Conservation (phyloP, 2,329 filamentous ascomycete species). For the Emericellopsis atlantica region DNA sequence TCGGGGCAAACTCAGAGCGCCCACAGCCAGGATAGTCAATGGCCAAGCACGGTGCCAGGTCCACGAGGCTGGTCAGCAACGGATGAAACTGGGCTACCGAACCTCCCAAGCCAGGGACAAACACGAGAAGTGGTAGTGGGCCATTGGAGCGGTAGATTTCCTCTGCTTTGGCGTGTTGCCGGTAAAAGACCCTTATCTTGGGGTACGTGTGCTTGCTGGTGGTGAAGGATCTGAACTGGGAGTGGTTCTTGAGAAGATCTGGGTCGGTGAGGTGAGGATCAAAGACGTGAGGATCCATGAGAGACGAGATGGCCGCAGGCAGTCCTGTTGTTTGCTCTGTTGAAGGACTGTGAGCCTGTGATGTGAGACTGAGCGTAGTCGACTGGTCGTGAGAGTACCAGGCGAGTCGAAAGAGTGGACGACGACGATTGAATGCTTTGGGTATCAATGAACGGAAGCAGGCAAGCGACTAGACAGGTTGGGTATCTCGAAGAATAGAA, state of each 20-base stretch:
- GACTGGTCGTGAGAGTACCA: too few species aligned
- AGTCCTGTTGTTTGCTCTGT: too few species aligned
- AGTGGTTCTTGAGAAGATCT: constrained; percentile 66
- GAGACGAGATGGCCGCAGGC: background rate
- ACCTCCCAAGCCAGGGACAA: constrained; percentile 87
- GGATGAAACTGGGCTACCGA: constrained; percentile 80
- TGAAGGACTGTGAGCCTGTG: too few species aligned
- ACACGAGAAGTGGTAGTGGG: constrained; percentile 74
- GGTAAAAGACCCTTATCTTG: constrained; percentile 70
- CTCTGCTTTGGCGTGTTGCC: constrained; percentile 67
- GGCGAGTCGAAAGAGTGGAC: too few species aligned
- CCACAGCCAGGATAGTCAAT: constrained; percentile 90
- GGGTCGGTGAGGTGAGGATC: constrained; percentile 53
- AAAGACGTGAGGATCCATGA: constrained; percentile 6
- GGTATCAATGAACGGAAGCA: too few species aligned
- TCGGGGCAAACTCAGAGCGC: constrained; percentile 60
- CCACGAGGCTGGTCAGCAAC: constrained; percentile 67
- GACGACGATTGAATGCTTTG: too few species aligned
- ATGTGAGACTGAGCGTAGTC: too few species aligned
- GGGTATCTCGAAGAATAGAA: too few species aligned
- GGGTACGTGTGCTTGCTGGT: constrained; percentile 61
- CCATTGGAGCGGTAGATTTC: constrained; percentile 63
- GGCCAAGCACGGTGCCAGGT: constrained; percentile 67
- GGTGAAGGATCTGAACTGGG: constrained; percentile 57
- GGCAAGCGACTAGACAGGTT: too few species aligned